These are phyloP conservation scores for Amborella trichopoda DNA, from an alignment of 164 flowering plant species.

Conservation along the genomic window DNA sequence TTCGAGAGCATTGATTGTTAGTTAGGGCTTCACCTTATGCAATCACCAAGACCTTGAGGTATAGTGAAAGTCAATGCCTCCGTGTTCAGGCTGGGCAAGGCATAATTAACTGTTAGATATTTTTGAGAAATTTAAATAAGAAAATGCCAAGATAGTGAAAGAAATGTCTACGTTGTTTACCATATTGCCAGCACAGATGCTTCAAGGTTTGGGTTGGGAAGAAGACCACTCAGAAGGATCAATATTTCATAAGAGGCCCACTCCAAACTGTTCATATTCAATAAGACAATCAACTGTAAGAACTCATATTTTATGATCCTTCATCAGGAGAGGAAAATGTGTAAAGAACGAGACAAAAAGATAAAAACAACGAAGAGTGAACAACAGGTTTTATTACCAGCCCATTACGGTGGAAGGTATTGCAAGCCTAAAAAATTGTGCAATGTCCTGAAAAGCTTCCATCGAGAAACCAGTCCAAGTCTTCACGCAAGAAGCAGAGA, in stretches of 20 bases:
- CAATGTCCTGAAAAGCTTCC: conserved; percentile 33
- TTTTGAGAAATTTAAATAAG: not conserved
- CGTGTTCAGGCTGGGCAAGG: conserved; percentile 17
- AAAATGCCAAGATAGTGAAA: not conserved
- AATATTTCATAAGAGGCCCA: conserved; percentile 51
- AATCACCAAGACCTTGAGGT: conserved; percentile 19
- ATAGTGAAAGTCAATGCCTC: conserved; percentile 12
- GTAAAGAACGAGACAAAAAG: too few relatives aligned
- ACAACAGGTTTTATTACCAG: conserved; percentile 50
- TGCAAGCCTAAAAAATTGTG: conserved; percentile 52
- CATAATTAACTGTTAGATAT: not conserved
- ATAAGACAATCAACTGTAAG: too few relatives aligned
- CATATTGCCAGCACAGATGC: conserved; percentile 55
- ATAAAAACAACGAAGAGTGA: too few relatives aligned
- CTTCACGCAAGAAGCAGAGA: conserved; percentile 9
- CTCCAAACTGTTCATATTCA: too few relatives aligned
- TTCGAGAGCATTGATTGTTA: too few relatives aligned
- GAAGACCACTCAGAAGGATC: conserved; percentile 50
- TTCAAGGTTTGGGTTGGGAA: conserved; percentile 53
- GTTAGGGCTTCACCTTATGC: conserved; percentile 15
- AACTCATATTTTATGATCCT: too few relatives aligned
- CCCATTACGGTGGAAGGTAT: conserved; percentile 79
- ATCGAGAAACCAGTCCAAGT: too few relatives aligned
- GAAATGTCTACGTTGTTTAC: too few relatives aligned
- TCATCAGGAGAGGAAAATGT: too few relatives aligned